phyloP scores from a whole-genome alignment of 768 basidiomycete species.

The Infundibulicybe gibba region DNA sequence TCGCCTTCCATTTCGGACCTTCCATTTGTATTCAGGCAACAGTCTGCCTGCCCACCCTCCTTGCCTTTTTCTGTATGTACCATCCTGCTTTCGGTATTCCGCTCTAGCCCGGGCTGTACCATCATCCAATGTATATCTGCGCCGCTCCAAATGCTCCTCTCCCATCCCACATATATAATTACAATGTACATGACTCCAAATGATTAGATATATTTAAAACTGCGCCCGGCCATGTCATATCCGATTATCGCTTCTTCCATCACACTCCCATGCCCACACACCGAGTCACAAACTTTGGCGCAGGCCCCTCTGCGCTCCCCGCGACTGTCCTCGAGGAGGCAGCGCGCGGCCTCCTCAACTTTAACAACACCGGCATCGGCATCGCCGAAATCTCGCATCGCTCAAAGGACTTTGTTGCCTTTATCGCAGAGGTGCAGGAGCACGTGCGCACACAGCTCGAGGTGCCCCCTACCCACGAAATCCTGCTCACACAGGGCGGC shows the following conservation, averaged over 20 bases:
- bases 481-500: constrained; percentile 95
- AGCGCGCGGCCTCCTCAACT: constrained; percentile 83
- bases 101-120: neutral
- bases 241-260: neutral
- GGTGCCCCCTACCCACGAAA: constrained; percentile 78
- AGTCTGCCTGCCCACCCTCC: too few species aligned
- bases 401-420: constrained; percentile 80
- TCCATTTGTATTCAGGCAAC: too few species aligned
- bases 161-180: neutral
- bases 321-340: constrained; percentile 83
- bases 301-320: constrained; percentile 92
- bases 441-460: constrained; percentile 74
- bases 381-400: constrained; percentile 96
- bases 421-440: constrained; percentile 57
- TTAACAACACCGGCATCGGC: constrained; percentile 87
- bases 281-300: constrained; percentile 85
- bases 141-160: neutral
- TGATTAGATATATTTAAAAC: neutral
- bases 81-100: neutral
- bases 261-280: constrained; percentile 29
- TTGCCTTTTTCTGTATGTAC: too few species aligned
- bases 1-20: too few species aligned
- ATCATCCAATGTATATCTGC: neutral
- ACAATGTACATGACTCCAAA: neutral
- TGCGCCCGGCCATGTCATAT: neutral